Base-by-base conservation (phyloP, 75 land plant genomes). In the Larix kaempferi region DNA sequence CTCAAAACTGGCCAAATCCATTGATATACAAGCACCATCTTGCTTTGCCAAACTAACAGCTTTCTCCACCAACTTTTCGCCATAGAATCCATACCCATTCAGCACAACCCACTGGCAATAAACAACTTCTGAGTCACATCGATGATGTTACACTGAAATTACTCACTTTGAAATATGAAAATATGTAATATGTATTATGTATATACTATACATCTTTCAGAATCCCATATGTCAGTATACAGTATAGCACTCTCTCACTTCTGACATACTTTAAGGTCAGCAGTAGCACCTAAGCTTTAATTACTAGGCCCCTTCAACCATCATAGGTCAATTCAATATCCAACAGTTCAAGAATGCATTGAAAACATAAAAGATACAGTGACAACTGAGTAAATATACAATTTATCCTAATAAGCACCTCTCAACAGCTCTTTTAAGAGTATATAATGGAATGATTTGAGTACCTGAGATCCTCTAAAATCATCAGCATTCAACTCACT, bases 1-100 rank as follows among this genome's bases (percentile, higher is more conserved):
- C 88, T 96, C 99, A 79, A 96, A 96, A 81, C 99, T 96, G 21
- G 99, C 98, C 64, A 96, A 86, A 84, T 96, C 99, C 85, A 96
- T 76, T 17, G 99, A 92, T 14, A 96, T 84, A 73, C 73, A 84
- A 62, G 86, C 80, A 44, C 91, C 94, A 80, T 92, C 98, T 76
- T 89, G 76, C 80, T 96, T 94, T 72, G 97, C 97, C 73, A 88
- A 82, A 33, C 54, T 59, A 26, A 94, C 87, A 57, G 99, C 93
- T 37, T 81, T 83, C 33, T 86, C 87, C 44, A 85, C 87, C 54
- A 85, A 76, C 57, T 83, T 74, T 66, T 75, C 76, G 12, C 87
- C 87, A 19, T 85, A 85, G 56, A 85, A 84, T 3, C 87, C 87
- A 76, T 85, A 85, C 21, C 87, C 87, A 77, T 85, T 85, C 69